Base-by-base conservation (phyloP, 2,329 filamentous ascomycete genomes). In the Plectosphaerella cucumerina region DNA sequence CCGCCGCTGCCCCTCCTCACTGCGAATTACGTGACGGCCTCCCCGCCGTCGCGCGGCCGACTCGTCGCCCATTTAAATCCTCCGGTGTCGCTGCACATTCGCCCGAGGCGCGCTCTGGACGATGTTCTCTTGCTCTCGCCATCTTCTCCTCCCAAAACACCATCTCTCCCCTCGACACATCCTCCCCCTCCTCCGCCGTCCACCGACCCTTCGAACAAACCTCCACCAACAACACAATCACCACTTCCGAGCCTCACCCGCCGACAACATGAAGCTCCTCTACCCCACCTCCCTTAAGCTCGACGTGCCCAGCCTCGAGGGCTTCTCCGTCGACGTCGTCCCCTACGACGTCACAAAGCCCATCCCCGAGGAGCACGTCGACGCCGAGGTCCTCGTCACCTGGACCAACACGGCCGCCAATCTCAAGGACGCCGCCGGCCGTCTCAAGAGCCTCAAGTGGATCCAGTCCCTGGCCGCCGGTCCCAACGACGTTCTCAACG, bases 381-480 rank as follows among this genome's bases (percentile, higher is more conserved):
- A 86, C 62, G 82, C 83, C 61, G 75, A 81, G 21, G 68, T 82
- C 59, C 75, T 86, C 53, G 69, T 86, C 3, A 84, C 82, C 6
- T 86, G 83, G 83, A 65, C 71, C 63, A 86, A 86, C 72, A 72
- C 70, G 22, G 58, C 78, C 39, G 68, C 69, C 14, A 85, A 85
- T 70, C 80, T 86, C 53, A 66, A 73, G 20, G 78, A 85, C 61
- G 82, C 82, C 46, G 77, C 75, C 2, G 57, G 62, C 47, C 75
- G 77, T 52, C 70, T 85, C 63, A 77, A 72, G 50, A 78, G 81
- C 39, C 72, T 86, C 14, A 72, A 72, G 56, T 86, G 82, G 82
- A 85, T 86, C 65, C 83, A 86, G 60, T 84, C 80, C 0, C 80
- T 86, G 33, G 83, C 83, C 34, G 82, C 83, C 1, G 83, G 83